A percentile compares a stretch with the other conserved stretches of the same genome.
Conservation (phyloP, 768 basidiomycete species). For the Erythrobasidium yunnanense region DNA sequence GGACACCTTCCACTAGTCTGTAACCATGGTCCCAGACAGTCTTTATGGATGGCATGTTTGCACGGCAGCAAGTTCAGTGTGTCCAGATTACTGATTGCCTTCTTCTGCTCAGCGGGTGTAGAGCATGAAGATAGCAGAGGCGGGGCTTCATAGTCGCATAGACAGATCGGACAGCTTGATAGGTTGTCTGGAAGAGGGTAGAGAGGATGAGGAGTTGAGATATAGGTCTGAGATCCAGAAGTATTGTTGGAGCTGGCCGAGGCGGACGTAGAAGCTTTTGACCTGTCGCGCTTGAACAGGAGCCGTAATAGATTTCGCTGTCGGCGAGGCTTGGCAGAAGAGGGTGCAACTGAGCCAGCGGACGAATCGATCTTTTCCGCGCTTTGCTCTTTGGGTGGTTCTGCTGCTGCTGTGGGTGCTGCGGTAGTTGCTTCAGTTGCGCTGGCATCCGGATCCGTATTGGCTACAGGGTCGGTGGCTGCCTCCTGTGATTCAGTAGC, state of each 20-base stretch:
- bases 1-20: conserved; percentile 10
- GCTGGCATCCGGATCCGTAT: no score
- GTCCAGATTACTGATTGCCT: conserved; percentile 1
- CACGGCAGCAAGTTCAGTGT: conserved; percentile 1
- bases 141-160: conserved; percentile 17
- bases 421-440: no score
- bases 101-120: background rate
- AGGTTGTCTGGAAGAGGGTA: conserved; percentile 20
- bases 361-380: background rate
- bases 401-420: background rate
- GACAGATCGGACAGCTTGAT: conserved; percentile 30
- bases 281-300: background rate
- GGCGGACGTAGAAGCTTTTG: background rate
- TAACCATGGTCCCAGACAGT: conserved; percentile 17
- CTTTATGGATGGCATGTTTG: conserved; percentile 14
- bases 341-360: background rate
- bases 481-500: background rate
- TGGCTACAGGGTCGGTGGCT: no score
- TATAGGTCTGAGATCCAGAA: background rate
- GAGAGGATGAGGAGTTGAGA: conserved; percentile 17
- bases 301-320: background rate
- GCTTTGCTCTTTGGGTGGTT: background rate
- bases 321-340: background rate
- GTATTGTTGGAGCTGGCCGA: background rate
- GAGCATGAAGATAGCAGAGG: background rate